phyloP scores from a whole-genome alignment of 2,329 filamentous ascomycete species.

The Aspergillus brunneoviolaceus region DNA sequence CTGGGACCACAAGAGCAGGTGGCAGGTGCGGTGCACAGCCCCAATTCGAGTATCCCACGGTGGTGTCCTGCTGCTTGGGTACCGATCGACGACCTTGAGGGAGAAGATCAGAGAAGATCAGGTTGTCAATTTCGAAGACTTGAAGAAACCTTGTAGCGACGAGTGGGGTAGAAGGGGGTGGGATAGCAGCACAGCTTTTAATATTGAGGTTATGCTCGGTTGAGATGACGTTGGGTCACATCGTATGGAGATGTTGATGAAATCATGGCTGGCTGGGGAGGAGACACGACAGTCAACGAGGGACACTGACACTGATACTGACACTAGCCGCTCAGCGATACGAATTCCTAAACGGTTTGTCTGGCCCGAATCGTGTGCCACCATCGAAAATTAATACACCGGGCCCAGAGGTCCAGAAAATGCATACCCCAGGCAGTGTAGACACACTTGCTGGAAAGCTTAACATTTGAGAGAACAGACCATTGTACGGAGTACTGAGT shows the following conservation, averaged over 20 bases:
- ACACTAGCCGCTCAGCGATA: background rate
- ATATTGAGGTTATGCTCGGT: background rate
- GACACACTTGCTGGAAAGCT: background rate
- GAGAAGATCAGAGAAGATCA: no score
- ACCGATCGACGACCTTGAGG: no score
- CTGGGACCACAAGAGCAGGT: background rate
- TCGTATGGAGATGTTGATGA: background rate
- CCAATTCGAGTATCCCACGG: slow-evolving; percentile 5
- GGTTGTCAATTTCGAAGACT: background rate
- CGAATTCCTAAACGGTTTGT: background rate
- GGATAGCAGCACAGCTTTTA: background rate
- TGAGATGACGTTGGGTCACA: background rate
- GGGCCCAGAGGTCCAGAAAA: no score
- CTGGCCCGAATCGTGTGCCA: background rate
- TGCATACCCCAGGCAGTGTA: no score
- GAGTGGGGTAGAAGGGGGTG: background rate
- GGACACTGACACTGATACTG: no score
- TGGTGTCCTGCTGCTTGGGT: no score
- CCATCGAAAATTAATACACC: no score
- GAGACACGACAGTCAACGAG: background rate
- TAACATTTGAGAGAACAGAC: background rate
- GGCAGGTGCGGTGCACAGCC: slow-evolving; percentile 8
- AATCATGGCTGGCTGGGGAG: background rate
- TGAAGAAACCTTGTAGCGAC: background rate
- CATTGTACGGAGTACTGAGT: background rate